Base-by-base conservation (phyloP, 202 grass and related monocot genomes). In the Sporobolus alterniflorus region DNA sequence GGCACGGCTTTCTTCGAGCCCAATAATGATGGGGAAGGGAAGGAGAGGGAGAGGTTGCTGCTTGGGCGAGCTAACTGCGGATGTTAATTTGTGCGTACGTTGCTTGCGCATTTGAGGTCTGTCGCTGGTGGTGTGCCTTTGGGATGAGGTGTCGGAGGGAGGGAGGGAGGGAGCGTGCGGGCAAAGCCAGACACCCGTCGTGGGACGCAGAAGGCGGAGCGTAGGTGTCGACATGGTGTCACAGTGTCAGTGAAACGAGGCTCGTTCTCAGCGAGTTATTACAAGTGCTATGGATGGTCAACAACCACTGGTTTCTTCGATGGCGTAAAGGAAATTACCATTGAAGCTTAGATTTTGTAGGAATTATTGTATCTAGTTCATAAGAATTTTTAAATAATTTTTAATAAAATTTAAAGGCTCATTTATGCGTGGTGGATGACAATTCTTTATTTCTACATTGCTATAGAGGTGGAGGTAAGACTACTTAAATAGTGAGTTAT, bases 1-100 rank as follows among this genome's bases (percentile, higher is more conserved):
- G 29, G 51, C 69, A 86, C 76, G 76, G 55, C 68, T 49, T 77
- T 81, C 49, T n/a, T n/a, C 69, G 31, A 76, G 56, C 9, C 63
- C 51, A 80, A 87, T 81, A 81, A 81, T 63, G 72, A 87, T 54
- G 72, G 21, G 74, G n/a, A 18, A 28, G n/a, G 46, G 15, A 64
- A 34, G 56, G 11, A 34, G 30, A 20, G 31, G 14, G 29, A 17
- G 62, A 51, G 30, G 76, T 86, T 69, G 71, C 51, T 81, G 51
- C 46, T 42, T 29, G 22, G 71, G 62, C 48, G 84, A 15, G 76
- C 39, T 34, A 69, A 69, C 62, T 46, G 60, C 69, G 48, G 4
- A 49, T 43, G 55, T 44, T 34, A 70, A 11, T 21, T 40, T 40
- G 31, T 36, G 71, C 31, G 31, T 11, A 48, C 24, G 42, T 68